A percentile compares a stretch with the other conserved stretches of the same genome.
These are phyloP conservation scores for Populus davidiana DNA, from an alignment of 345 rosid species.

Conservation along the genomic window DNA sequence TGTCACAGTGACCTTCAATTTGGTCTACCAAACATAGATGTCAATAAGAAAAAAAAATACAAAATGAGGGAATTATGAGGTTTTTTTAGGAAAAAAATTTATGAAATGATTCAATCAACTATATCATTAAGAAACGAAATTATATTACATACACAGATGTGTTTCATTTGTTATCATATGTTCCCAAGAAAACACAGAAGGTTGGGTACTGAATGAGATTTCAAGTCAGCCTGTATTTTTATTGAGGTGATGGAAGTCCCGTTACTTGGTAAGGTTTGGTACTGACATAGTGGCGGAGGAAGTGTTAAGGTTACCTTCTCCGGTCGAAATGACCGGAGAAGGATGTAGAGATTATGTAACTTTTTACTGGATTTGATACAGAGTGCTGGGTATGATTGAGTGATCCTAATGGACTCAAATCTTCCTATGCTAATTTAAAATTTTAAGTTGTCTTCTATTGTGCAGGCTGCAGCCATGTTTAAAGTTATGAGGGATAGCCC, in stretches of 20 bases:
- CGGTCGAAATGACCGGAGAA: not conserved
- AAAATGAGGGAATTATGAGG: not conserved
- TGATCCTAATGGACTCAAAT: not conserved
- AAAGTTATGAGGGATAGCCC: slow-evolving; percentile 84
- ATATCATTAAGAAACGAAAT: no score
- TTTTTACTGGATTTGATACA: not conserved
- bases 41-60: not conserved
- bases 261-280: no score
- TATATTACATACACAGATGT: no score
- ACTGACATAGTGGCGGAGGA: not conserved
- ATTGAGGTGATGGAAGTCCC: no score
- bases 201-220: not conserved
- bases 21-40: not conserved
- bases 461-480: slow-evolving; percentile 97
- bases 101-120: no score
- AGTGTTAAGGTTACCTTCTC: not conserved
- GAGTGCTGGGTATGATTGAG: not conserved
- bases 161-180: no score
- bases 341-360: not conserved
- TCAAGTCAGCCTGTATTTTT: not conserved
- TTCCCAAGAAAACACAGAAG: not conserved
- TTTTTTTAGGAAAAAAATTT: no score
- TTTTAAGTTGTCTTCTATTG: not conserved
- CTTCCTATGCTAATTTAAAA: not conserved
- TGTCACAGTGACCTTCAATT: not conserved